These are phyloP conservation scores for Camellia oleifera DNA, from an alignment of 179 eudicot genomes.

Conservation along the genomic window DNA sequence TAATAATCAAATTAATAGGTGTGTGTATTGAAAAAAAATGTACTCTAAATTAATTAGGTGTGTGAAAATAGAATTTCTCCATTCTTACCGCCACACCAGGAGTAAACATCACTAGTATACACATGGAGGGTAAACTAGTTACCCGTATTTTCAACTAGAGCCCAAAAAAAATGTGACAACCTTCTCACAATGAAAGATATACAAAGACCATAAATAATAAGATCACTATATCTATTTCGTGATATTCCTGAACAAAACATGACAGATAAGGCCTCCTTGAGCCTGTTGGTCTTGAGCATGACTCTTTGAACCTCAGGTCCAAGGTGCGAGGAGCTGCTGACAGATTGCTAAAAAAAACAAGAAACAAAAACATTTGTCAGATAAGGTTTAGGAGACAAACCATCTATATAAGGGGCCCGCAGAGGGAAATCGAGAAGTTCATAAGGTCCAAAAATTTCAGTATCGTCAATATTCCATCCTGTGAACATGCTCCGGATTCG, in stretches of 20 bases:
- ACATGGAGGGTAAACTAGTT: neutral
- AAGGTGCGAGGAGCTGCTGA: no score
- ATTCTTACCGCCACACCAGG: neutral
- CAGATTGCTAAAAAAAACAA: no score
- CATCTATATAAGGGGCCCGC: slow-evolving; percentile 47
- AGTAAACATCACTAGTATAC: neutral
- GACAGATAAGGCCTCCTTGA: neutral
- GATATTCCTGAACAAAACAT: neutral
- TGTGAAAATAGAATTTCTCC: neutral
- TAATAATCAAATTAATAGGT: no score
- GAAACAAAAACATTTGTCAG: neutral
- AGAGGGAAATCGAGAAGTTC: slow-evolving; percentile 65
- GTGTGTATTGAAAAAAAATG: no score
- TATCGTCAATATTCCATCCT: slow-evolving; percentile 57
- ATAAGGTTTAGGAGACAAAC: slow-evolving; percentile 35
- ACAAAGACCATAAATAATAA: neutral
- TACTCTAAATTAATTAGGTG: no score
- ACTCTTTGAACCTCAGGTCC: no score
- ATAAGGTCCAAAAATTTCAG: slow-evolving; percentile 68
- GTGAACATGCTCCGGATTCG: slow-evolving; percentile 58
- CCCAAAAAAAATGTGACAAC: neutral
- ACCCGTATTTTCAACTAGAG: neutral
- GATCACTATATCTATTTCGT: neutral
- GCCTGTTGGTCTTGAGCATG: no score
- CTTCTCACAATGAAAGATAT: neutral